These are phyloP conservation scores for Gossypium trilobum DNA, from an alignment of 441 rosid species.

Conservation along the genomic window DNA sequence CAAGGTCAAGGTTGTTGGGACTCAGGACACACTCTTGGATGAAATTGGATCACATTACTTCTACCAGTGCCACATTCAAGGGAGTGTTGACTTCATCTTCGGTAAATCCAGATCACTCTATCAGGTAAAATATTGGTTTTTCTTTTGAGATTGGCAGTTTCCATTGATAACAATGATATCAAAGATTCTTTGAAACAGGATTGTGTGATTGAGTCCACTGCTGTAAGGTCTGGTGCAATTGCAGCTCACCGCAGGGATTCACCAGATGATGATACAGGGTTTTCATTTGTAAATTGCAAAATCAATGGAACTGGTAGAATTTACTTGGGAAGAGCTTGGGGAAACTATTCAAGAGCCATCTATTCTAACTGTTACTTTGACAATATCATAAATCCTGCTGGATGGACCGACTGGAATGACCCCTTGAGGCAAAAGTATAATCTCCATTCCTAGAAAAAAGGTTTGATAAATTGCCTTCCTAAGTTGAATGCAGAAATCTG, in stretches of 20 bases:
- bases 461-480: neutral
- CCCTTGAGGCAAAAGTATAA: constrained; percentile 48
- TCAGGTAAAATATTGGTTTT: constrained; percentile 30
- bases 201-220: constrained; percentile 57
- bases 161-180: neutral
- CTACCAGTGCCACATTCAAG: constrained; percentile 58
- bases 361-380: constrained; percentile 61
- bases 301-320: constrained; percentile 69
- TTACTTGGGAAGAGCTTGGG: constrained; percentile 87
- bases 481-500: neutral
- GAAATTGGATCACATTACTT: constrained; percentile 74
- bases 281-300: constrained; percentile 63
- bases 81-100: constrained; percentile 75
- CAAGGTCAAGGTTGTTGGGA: constrained; percentile 53
- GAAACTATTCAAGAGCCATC: constrained; percentile 59
- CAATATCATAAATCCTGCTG: constrained; percentile 52
- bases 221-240: constrained; percentile 53
- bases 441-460: neutral
- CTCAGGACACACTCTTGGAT: constrained; percentile 86
- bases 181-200: constrained; percentile 30
- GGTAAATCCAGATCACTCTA: constrained; percentile 70
- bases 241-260: constrained; percentile 78
- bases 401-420: constrained; percentile 88
- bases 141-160: neutral
- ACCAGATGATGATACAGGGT: constrained; percentile 60